Percentiles rank a stretch among this genome's conserved stretches.
phyloP scores from a whole-genome alignment of 257 asterid species.

The Cordia subcordata region DNA sequence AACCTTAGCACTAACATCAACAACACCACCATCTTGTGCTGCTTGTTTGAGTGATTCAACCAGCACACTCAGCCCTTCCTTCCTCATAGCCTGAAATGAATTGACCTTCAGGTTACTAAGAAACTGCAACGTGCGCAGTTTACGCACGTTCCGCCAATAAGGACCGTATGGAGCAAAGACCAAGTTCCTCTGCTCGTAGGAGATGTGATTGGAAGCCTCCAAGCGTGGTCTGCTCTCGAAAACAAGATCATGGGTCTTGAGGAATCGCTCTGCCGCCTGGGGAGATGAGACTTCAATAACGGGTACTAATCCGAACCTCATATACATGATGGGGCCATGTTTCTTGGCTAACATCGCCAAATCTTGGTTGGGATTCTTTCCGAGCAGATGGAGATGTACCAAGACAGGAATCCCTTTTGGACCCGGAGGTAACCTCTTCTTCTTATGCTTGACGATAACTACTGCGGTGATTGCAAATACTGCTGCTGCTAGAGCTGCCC shows the following conservation, averaged over 20 bases:
- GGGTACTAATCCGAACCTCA: conserved; percentile 33
- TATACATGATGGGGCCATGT: conserved; percentile 48
- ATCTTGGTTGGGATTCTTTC: no score
- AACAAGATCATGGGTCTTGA: conserved; percentile 38
- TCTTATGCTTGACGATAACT: no score
- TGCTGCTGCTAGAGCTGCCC: no score
- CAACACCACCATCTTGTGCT: conserved; percentile 5
- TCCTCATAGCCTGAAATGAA: conserved; percentile 38
- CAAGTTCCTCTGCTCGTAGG: conserved; percentile 39
- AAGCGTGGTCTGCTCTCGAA: conserved; percentile 46
- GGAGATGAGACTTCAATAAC: conserved; percentile 41
- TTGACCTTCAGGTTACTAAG: conserved; percentile 34
- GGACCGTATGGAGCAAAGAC: no score
- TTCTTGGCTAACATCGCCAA: background rate
- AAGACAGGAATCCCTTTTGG: no score
- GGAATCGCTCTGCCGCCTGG: conserved; percentile 43
- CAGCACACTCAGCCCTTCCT: conserved; percentile 26
- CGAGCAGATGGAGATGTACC: no score
- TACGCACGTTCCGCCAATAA: no score
- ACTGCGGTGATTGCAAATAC: no score
- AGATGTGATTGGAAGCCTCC: conserved; percentile 32
- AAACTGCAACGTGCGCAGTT: conserved; percentile 41
- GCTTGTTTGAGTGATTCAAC: conserved; percentile 27
- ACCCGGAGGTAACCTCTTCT: no score
- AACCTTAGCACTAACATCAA: no score